Percentiles rank a stretch among this genome's conserved stretches.
These are phyloP conservation scores for Rhodofomes roseus DNA, from an alignment of 1,284 basidiomycete species.

Conservation along the genomic window DNA sequence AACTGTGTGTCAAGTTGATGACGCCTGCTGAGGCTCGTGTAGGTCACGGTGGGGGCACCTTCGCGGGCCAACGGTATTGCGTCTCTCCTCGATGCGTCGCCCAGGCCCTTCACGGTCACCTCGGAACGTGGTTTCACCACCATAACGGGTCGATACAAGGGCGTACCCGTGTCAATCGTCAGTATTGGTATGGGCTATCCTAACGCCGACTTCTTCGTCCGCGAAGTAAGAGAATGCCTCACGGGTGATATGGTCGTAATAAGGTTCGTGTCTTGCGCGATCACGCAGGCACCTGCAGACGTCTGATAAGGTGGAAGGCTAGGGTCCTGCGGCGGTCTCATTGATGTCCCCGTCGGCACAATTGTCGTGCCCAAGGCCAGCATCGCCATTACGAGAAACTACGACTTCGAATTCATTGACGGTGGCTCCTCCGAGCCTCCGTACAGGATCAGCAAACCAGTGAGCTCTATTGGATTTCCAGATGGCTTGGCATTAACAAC, in stretches of 20 bases:
- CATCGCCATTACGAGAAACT: slow-evolving; percentile 68
- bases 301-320: slow-evolving; percentile 40
- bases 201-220: slow-evolving; percentile 83
- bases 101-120: slow-evolving; percentile 56
- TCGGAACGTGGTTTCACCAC: slow-evolving; percentile 81
- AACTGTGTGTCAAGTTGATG: background rate
- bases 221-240: slow-evolving; percentile 77
- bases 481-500: slow-evolving; percentile 2
- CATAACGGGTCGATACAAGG: slow-evolving; percentile 73
- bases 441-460: slow-evolving; percentile 70
- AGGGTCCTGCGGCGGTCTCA: slow-evolving; percentile 77
- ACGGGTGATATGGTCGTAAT: slow-evolving; percentile 75
- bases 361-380: slow-evolving; percentile 69
- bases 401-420: slow-evolving; percentile 69
- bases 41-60: slow-evolving; percentile 77
- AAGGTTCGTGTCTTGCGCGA: slow-evolving; percentile 41
- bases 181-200: slow-evolving; percentile 83
- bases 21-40: background rate
- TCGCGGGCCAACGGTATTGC: slow-evolving; percentile 66
- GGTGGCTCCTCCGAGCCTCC: slow-evolving; percentile 44
- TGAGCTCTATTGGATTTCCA: slow-evolving; percentile 29
- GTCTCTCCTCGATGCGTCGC: slow-evolving; percentile 52
- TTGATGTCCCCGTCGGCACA: slow-evolving; percentile 67
- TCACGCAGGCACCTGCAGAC: slow-evolving; percentile 2
- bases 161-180: slow-evolving; percentile 67